phyloP scores from a whole-genome alignment of 495 filamentous ascomycete genomes.

The Penicillium soppii region DNA sequence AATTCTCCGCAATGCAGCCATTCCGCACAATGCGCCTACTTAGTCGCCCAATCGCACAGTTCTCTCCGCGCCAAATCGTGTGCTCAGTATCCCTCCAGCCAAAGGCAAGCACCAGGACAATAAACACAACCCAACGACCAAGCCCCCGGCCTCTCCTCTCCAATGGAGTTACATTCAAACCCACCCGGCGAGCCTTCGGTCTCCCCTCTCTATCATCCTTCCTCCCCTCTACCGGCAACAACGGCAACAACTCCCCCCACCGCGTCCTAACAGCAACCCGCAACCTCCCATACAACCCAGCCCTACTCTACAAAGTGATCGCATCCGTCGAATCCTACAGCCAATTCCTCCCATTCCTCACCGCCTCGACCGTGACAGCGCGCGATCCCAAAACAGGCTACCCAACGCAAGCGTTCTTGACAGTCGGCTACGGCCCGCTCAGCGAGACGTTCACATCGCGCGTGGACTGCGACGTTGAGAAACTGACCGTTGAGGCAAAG shows the following conservation, averaged over 20 bases:
- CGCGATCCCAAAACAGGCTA: conserved; percentile 52
- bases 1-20: conserved; percentile 15
- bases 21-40: conserved; percentile 10
- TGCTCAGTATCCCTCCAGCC: neutral
- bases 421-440: conserved; percentile 78
- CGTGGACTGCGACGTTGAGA: conserved; percentile 68
- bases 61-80: neutral
- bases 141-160: conserved; percentile 1
- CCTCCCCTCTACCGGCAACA: conserved; percentile 27
- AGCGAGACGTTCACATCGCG: conserved; percentile 76
- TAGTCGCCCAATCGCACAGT: conserved; percentile 10
- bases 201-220: conserved; percentile 38
- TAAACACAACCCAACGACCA: conserved; percentile 13
- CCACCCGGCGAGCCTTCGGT: conserved; percentile 16
- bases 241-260: conserved; percentile 24
- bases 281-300: conserved; percentile 73
- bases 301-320: conserved; percentile 74
- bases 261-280: conserved; percentile 67
- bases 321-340: conserved; percentile 80
- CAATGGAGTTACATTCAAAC: conserved; percentile 10
- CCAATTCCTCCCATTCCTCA: conserved; percentile 84
- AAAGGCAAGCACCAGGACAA: conserved; percentile 8
- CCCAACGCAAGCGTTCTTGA: conserved; percentile 75
- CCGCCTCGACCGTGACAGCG: conserved; percentile 65
- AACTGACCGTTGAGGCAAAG: conserved; percentile 69